Base-by-base conservation (phyloP, 2,329 filamentous ascomycete genomes). In the Colletotrichum liaoningense region DNA sequence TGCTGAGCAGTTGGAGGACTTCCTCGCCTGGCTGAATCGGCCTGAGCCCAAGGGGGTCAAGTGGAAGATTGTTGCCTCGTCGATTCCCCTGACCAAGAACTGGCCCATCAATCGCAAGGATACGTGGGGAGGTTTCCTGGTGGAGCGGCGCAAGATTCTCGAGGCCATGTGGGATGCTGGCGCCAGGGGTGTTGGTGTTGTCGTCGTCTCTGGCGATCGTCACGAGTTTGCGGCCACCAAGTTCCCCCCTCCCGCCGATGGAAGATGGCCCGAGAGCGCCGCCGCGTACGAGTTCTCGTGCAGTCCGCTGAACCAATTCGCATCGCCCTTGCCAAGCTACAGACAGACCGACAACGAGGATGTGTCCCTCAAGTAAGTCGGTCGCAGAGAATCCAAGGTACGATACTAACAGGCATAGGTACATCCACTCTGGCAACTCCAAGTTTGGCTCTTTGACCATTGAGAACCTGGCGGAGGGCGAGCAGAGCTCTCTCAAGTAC, bases 51-150 rank as follows among this genome's bases (percentile, higher is more conserved):
- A 86, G 35, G 94, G 95, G 1, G 92, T 98, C 0, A 92, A 93
- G 79, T 99, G 97, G 96, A 98, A 98, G 85, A 92, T 99, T 78
- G 87, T 99, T 63, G 92, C 95, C 22, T 95, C 94, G 52, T 95
- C 94, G 22, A 93, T 98, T 5, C 97, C 97, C 0, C 98, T 99
- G 81, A 98, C 97, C 7, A 97, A 98, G 85, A 99, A 99, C 82
- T 99, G 97, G 96, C 93, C 91, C 28, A 90, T 98, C 76, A 96
- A 97, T 76, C 91, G 91, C 2, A 88, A 92, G 74, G 97, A 99
- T 80, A 98, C 97, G 0, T 99, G 97, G 97, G 95, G 94, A 59
- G 96, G 96, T 0, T 98, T 97, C 82, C 87, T 98, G 2, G 85
- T 88, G 62, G 97, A 99, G 85, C 92, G 97, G 19, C 90, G 88